Evolutionary conservation across 495 filamentous ascomycete species (phyloP).

Genomic region (Thermochaetoides thermophila): DNA sequence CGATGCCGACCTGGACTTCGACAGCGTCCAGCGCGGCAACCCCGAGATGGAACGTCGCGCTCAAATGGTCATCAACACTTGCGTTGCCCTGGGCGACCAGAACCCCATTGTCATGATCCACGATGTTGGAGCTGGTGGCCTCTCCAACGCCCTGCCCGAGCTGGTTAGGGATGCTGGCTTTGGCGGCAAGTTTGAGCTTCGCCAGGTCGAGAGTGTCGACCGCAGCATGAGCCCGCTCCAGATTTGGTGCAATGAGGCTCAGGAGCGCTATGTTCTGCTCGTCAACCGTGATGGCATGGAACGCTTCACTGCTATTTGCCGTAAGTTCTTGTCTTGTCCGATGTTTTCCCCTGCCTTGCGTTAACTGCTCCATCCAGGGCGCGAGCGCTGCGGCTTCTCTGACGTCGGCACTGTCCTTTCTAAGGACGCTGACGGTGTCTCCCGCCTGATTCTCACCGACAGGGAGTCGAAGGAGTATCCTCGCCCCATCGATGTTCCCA

Average conservation of each 20-base stretch:
- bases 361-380: conserved; percentile 14
- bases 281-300: conserved; percentile 67
- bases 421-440: conserved; percentile 42
- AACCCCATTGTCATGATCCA: conserved; percentile 95
- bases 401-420: conserved; percentile 71
- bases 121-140: conserved; percentile 87
- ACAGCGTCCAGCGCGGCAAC: conserved; percentile 88
- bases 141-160: conserved; percentile 80
- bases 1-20: conserved; percentile 83
- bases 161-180: conserved; percentile 81
- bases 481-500: conserved; percentile 75
- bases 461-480: conserved; percentile 63
- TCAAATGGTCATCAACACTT: conserved; percentile 93
- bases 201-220: conserved; percentile 82
- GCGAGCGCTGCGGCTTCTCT: conserved; percentile 89
- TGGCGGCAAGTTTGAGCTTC: conserved; percentile 79
- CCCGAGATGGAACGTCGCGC: conserved; percentile 89
- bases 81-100: conserved; percentile 61
- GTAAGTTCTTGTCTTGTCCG: too few relatives aligned
- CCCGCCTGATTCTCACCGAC: conserved; percentile 67
- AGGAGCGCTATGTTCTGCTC: conserved; percentile 85
- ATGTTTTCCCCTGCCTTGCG: background rate
- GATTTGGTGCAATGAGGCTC: conserved; percentile 95
- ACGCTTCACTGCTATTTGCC: conserved; percentile 67
- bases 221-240: conserved; percentile 83